phyloP scores from a whole-genome alignment of 345 rosid genomes.

The Ricinus communis region DNA sequence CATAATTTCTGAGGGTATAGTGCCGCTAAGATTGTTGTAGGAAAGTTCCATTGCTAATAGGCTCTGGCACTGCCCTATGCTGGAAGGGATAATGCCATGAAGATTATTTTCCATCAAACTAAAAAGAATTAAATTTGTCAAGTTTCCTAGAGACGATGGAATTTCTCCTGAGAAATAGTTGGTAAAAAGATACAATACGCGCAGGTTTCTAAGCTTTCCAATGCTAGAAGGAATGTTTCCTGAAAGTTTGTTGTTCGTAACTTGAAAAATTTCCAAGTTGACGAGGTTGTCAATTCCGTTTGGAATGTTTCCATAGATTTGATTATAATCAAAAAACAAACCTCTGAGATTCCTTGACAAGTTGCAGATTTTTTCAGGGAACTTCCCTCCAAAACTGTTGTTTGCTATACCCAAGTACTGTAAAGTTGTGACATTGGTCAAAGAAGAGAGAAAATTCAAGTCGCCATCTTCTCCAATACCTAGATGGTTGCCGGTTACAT shows the following conservation, averaged over 20 bases:
- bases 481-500: not conserved
- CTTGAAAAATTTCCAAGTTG: not conserved
- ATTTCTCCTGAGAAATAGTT: not conserved
- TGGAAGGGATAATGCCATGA: slow-evolving; percentile 10
- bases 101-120: not conserved
- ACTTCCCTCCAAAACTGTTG: slow-evolving; percentile 10
- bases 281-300: slow-evolving; percentile 1
- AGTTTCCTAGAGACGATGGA: slow-evolving; percentile 17
- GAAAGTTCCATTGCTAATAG: not conserved
- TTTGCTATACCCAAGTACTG: not conserved
- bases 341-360: not conserved
- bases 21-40: not conserved
- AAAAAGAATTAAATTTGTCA: not conserved
- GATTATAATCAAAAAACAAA: not conserved
- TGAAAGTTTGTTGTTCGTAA: not conserved
- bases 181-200: not conserved
- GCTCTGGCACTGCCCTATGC: slow-evolving; percentile 5
- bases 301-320: slow-evolving; percentile 12
- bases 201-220: not conserved
- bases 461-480: slow-evolving; percentile 11
- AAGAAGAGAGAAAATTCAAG: slow-evolving; percentile 3
- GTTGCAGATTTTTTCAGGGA: slow-evolving; percentile 1
- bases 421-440: slow-evolving; percentile 4
- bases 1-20: not conserved
- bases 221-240: not conserved